phyloP scores from a whole-genome alignment of 169 alveolate genomes.

The Theileria annulata region DNA sequence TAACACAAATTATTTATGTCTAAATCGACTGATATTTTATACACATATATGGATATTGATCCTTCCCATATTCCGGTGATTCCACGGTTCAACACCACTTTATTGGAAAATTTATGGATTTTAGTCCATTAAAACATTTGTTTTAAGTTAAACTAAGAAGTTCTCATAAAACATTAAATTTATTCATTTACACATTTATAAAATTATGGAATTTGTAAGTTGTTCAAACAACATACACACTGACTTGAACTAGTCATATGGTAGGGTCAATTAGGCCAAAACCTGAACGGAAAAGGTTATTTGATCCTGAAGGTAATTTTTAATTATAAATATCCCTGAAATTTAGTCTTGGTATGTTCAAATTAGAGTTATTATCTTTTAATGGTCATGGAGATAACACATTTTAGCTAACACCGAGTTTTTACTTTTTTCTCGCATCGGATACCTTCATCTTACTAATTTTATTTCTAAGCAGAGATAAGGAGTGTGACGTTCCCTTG shows the following conservation, averaged over 20 bases:
- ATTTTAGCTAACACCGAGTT: slow-evolving; percentile 50
- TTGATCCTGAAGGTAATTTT: slow-evolving; percentile 22
- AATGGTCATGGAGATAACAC: slow-evolving; percentile 3
- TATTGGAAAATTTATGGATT: background rate
- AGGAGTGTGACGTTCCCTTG: slow-evolving; percentile 61
- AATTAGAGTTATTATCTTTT: background rate
- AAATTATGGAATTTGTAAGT: background rate
- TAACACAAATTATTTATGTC: slow-evolving; percentile 11
- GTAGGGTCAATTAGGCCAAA: background rate
- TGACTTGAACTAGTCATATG: background rate
- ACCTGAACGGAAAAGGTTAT: slow-evolving; percentile 1
- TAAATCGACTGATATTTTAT: background rate
- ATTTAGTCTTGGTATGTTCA: slow-evolving; percentile 28
- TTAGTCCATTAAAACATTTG: background rate
- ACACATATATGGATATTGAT: background rate
- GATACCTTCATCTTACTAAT: slow-evolving; percentile 33
- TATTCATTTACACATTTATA: slow-evolving; percentile 18
- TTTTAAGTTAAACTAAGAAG: background rate
- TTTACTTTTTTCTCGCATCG: slow-evolving; percentile 25
- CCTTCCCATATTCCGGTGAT: slow-evolving; percentile 6
- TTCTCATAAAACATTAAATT: background rate
- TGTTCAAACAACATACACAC: slow-evolving; percentile 10
- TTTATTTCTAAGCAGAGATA: slow-evolving; percentile 26
- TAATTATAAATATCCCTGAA: background rate
- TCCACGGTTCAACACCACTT: slow-evolving; percentile 1